These are phyloP conservation scores for Beverwykella pulmonaria DNA, from an alignment of 495 filamentous ascomycete species.

Conservation along the genomic window DNA sequence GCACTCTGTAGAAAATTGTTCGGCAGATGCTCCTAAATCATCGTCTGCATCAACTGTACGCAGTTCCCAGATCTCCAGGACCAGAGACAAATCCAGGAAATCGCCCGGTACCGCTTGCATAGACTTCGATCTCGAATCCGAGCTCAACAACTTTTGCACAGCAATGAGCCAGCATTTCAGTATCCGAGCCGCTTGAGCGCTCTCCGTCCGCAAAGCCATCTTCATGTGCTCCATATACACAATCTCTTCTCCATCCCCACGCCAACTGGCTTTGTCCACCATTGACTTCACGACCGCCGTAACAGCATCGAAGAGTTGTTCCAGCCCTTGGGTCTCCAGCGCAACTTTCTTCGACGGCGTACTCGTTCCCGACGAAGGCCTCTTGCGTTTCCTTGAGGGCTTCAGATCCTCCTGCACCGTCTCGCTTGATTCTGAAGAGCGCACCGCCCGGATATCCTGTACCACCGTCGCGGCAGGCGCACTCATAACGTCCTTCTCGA, in stretches of 20 bases:
- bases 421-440: slow-evolving; percentile 25
- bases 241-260: slow-evolving; percentile 40
- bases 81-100: slow-evolving; percentile 16
- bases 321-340: neutral
- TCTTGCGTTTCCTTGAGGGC: slow-evolving; percentile 35
- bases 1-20: slow-evolving; percentile 37
- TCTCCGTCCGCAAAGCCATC: slow-evolving; percentile 53
- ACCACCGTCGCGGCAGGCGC: neutral
- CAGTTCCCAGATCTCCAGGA: slow-evolving; percentile 35
- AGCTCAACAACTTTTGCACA: slow-evolving; percentile 23
- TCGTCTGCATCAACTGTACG: slow-evolving; percentile 13
- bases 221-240: slow-evolving; percentile 57
- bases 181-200: slow-evolving; percentile 53
- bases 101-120: neutral
- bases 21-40: slow-evolving; percentile 13
- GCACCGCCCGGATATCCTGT: neutral
- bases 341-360: slow-evolving; percentile 20
- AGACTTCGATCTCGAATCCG: neutral
- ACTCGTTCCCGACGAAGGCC: slow-evolving; percentile 11
- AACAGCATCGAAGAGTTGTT: slow-evolving; percentile 27
- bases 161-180: slow-evolving; percentile 45
- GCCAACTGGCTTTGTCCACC: slow-evolving; percentile 45
- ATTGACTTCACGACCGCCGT: slow-evolving; percentile 26
- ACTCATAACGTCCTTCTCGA: slow-evolving; percentile 5
- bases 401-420: slow-evolving; percentile 24